Base-by-base conservation (phyloP, 176 grass and related monocot genomes). In the Triticum turgidum region DNA sequence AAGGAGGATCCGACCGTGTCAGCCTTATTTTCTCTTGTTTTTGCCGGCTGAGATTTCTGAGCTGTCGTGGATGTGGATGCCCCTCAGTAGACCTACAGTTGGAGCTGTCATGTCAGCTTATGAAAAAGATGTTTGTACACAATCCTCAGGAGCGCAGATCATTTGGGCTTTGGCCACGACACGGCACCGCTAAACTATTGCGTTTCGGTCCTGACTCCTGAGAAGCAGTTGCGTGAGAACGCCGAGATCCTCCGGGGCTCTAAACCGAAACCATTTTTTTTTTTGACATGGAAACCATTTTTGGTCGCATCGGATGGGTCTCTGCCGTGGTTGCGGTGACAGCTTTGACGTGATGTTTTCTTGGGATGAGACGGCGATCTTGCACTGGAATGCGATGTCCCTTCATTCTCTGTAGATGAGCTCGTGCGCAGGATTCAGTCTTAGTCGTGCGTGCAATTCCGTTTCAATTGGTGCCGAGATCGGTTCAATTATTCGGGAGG, bases 61-160 rank as follows among this genome's bases (percentile, higher is more conserved):
- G 85, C 85, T 84, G 75, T 84, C 85, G 35, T 22, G 52, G 81
- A 54, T 80, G 76, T 47, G 47, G 4, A 30, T 85, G 85, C 66
- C 69, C 63, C 85, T 91, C 29, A 4, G 15, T 15, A 54, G 69
- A 81, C 62, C 69, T 69, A 85, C 89, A 88, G n/a, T 7, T 18
- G 30, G 20, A 52, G 77, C 82, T 88, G 85, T 77, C 89, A 59
- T 91, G 77, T 69, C 77, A 88, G 82, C 86, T 70, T 88, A 51
- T 12, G 54, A 82, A 73, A 65, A 20, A 7, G n/a, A 80, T 25
- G 66, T 87, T 24, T 39, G 68, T 49, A 87, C 85, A 49, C 76
- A 76, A 77, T 69, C 76, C 59, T 84, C 35, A 8, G 85, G 35
- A 2, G 66, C 38, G 20, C 51, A 29, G 38, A 78, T 87, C 34